phyloP scores from a whole-genome alignment of 2,329 filamentous ascomycete species.

The Neocucurbitaria cava region DNA sequence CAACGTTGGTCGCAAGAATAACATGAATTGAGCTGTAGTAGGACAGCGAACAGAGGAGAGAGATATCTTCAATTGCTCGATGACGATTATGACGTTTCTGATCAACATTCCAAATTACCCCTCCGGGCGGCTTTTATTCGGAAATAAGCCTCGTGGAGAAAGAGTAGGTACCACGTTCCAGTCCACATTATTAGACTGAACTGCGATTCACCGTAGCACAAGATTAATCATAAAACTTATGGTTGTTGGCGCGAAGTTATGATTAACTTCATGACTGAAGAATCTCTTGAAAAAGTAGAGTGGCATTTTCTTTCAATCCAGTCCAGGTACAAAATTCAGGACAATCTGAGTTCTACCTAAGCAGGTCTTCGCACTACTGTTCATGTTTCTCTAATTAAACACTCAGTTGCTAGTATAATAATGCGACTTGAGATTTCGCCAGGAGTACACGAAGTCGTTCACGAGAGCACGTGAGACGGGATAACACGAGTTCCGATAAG shows the following conservation, averaged over 20 bases:
- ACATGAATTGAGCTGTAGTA: slow-evolving; percentile 28
- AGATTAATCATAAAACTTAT: not conserved
- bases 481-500: slow-evolving; percentile 10
- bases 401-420: too few relatives aligned
- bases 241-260: not conserved
- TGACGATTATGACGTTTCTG: slow-evolving; percentile 22
- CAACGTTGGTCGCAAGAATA: slow-evolving; percentile 25
- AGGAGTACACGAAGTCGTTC: not conserved
- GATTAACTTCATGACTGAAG: not conserved
- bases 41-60: slow-evolving; percentile 5
- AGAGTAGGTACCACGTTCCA: slow-evolving; percentile 1
- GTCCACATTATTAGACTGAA: slow-evolving; percentile 4
- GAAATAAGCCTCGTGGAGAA: slow-evolving; percentile 6
- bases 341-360: too few relatives aligned
- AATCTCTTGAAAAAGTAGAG: too few relatives aligned
- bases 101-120: slow-evolving; percentile 18
- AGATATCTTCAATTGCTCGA: slow-evolving; percentile 26
- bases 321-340: too few relatives aligned
- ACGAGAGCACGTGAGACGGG: slow-evolving; percentile 16
- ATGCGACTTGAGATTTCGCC: not conserved
- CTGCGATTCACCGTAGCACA: not conserved
- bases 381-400: too few relatives aligned
- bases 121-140: slow-evolving; percentile 25
- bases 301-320: too few relatives aligned
- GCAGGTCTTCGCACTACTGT: too few relatives aligned